Evolutionary conservation across 106 monocot genomes (phyloP).

Genomic region (Gastrodia elata): DNA sequence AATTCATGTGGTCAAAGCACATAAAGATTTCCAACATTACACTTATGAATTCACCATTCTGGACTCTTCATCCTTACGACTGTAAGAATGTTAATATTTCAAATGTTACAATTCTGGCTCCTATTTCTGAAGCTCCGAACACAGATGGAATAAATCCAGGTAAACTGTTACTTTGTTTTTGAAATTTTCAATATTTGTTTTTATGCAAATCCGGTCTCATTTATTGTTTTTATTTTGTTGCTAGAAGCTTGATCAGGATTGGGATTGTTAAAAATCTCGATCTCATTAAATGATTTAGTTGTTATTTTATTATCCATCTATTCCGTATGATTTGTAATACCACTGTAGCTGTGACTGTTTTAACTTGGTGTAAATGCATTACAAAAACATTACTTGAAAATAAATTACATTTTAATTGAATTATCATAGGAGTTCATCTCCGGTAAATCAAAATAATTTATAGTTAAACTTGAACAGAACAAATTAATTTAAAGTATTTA

Average conservation of each 20-base stretch:
- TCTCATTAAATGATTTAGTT: background rate
- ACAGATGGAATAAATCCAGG: constrained; percentile 79
- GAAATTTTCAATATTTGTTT: background rate
- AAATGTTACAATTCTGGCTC: constrained; percentile 59
- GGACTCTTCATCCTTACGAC: constrained; percentile 72
- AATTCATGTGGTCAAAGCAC: constrained; percentile 57
- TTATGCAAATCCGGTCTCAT: background rate
- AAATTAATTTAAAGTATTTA: no score
- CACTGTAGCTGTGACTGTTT: background rate
- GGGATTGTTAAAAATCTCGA: background rate
- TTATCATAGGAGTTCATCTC: background rate
- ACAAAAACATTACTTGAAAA: no score
- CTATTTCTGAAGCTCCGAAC: constrained; percentile 48
- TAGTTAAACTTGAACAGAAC: background rate
- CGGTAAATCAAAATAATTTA: background rate
- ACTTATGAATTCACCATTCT: constrained; percentile 65
- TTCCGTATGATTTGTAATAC: background rate
- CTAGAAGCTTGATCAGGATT: background rate
- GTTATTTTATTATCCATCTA: background rate
- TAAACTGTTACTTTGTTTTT: constrained; percentile 5
- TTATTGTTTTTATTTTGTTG: background rate
- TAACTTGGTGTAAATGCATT: background rate
- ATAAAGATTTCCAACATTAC: constrained; percentile 61
- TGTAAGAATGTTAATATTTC: constrained; percentile 60
- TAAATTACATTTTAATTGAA: no score